Percentiles rank a stretch among this genome's conserved stretches.
phyloP scores from a whole-genome alignment of 2,329 filamentous ascomycete genomes.

The Cytospora schulzeri region DNA sequence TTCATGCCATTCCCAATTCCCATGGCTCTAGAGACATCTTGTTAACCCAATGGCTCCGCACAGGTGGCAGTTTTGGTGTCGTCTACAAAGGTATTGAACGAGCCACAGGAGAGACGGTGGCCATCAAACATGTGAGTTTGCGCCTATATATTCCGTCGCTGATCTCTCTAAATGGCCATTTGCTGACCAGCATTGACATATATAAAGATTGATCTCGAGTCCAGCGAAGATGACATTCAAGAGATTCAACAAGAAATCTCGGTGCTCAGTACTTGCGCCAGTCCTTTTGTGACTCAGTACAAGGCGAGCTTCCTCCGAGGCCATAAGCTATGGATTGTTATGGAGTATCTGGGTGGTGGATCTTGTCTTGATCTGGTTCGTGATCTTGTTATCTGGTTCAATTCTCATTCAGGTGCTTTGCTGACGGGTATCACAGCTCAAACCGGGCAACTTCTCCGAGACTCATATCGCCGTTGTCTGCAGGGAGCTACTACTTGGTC shows the following conservation, averaged over 20 bases:
- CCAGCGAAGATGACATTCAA: constrained; percentile 96
- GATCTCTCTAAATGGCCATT: background rate
- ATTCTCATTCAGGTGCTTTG: background rate
- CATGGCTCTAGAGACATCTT: constrained; percentile 3
- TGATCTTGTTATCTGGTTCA: constrained; percentile 1
- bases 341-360: constrained; percentile 95
- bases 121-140: constrained; percentile 82
- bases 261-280: constrained; percentile 91
- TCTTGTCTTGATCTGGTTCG: constrained; percentile 90
- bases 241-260: constrained; percentile 98
- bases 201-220: constrained; percentile 91
- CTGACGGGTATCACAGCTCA: constrained; percentile 62
- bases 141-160: background rate
- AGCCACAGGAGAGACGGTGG: constrained; percentile 86
- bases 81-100: constrained; percentile 97
- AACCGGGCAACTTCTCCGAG: constrained; percentile 87
- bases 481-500: constrained; percentile 82
- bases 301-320: constrained; percentile 95
- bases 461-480: constrained; percentile 92
- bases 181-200: constrained; percentile 20
- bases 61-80: constrained; percentile 92
- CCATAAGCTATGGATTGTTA: constrained; percentile 98
- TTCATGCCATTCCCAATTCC: background rate
- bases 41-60: constrained; percentile 20
- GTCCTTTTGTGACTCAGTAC: constrained; percentile 93